Evolutionary conservation across 805 yeast genomes (phyloP).

Genomic region (Ogataea minuta): DNA sequence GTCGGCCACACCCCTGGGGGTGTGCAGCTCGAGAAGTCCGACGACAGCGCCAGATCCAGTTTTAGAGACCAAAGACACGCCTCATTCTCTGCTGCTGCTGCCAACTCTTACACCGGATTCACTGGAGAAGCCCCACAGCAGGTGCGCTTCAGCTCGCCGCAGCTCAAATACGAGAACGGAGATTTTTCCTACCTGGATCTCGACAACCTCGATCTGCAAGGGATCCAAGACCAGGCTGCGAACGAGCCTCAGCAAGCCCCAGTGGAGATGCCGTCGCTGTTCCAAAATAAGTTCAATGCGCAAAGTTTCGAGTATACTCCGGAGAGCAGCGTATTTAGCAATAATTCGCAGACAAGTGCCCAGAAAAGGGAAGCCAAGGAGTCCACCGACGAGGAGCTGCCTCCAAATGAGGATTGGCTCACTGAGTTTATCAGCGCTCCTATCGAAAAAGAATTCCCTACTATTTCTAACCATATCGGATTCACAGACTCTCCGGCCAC

Average conservation of each 20-base stretch:
- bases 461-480: constrained; percentile 56
- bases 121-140: constrained; percentile 56
- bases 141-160: constrained; percentile 83
- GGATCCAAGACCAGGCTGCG: constrained; percentile 21
- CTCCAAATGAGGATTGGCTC: constrained; percentile 54
- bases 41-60: constrained; percentile 6
- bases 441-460: constrained; percentile 55
- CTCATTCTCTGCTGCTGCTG: constrained; percentile 65
- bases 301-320: constrained; percentile 14
- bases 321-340: constrained; percentile 11
- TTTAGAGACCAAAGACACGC: constrained; percentile 44
- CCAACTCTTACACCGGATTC: constrained; percentile 54
- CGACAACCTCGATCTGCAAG: constrained; percentile 28
- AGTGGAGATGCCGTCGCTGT: constrained; percentile 8
- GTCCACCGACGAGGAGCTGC: constrained; percentile 8
- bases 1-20: constrained; percentile 16
- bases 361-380: constrained; percentile 9
- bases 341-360: constrained; percentile 9
- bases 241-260: constrained; percentile 10
- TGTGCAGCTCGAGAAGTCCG: constrained; percentile 2
- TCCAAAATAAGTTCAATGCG: constrained; percentile 9
- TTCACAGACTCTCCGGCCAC: constrained; percentile 43
- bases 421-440: constrained; percentile 69
- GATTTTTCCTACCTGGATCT: constrained; percentile 36
- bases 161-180: constrained; percentile 35